Evolutionary conservation across 1,284 basidiomycete genomes (phyloP).

Genomic region (Sparassis latifolia): DNA sequence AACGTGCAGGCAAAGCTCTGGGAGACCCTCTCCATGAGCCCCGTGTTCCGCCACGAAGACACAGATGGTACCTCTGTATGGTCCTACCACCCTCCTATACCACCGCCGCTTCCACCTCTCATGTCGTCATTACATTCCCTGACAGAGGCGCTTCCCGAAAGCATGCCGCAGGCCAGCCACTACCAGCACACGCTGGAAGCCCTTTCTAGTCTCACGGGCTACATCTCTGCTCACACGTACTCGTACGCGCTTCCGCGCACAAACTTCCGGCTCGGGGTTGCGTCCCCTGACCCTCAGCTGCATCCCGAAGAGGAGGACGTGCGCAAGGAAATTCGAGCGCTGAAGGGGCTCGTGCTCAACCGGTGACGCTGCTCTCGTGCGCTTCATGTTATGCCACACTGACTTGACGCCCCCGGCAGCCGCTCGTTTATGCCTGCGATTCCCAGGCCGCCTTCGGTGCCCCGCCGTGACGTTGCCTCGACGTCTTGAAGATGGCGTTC

Average conservation of each 20-base stretch:
- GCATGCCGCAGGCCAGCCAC: slow-evolving; percentile 14
- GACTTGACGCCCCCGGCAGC: slow-evolving; percentile 20
- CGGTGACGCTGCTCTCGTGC: slow-evolving; percentile 30
- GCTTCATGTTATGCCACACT: neutral
- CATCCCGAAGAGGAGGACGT: slow-evolving; percentile 54
- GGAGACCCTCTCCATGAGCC: slow-evolving; percentile 48
- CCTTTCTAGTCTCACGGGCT: slow-evolving; percentile 59
- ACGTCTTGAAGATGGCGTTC: too few species aligned
- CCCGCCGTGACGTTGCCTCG: too few species aligned
- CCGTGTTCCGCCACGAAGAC: slow-evolving; percentile 36
- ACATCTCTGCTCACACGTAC: slow-evolving; percentile 59
- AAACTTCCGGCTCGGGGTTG: slow-evolving; percentile 20
- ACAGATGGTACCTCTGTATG: slow-evolving; percentile 35
- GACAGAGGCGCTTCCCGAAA: slow-evolving; percentile 35
- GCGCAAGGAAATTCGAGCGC: slow-evolving; percentile 53
- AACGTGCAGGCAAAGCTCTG: slow-evolving; percentile 49
- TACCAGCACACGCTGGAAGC: slow-evolving; percentile 51
- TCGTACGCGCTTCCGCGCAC: slow-evolving; percentile 17
- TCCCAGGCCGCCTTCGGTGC: slow-evolving; percentile 2
- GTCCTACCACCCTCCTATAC: slow-evolving; percentile 42
- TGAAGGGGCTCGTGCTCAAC: slow-evolving; percentile 65
- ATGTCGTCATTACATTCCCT: slow-evolving; percentile 42
- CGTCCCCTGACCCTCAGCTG: slow-evolving; percentile 20
- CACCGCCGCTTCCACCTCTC: slow-evolving; percentile 36
- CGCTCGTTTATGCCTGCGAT: slow-evolving; percentile 41